Evolutionary conservation across 768 basidiomycete genomes (phyloP).

Genomic region (Boletus eberwhitei): DNA sequence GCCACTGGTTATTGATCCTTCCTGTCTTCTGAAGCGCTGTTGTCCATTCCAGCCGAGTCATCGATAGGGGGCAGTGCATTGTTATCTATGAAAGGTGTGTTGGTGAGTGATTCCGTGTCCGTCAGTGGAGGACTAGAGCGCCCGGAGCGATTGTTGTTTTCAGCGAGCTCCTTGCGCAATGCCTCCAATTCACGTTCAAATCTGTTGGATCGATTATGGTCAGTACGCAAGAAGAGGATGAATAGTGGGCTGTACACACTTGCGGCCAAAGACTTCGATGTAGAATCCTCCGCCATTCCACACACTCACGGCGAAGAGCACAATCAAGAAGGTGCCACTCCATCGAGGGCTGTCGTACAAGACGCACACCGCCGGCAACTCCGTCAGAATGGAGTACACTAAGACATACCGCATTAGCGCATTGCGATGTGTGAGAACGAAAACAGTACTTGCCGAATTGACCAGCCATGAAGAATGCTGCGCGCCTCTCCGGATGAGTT

Average conservation of each 20-base stretch:
- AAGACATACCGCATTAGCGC: conserved; percentile 6
- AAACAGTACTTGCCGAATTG: conserved; percentile 61
- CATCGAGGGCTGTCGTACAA: conserved; percentile 78
- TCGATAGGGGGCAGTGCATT: conserved; percentile 19
- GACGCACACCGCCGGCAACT: conserved; percentile 78
- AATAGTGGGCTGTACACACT: conserved; percentile 51
- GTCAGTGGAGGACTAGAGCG: conserved; percentile 50
- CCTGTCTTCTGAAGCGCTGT: conserved; percentile 11
- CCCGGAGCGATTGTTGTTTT: conserved; percentile 54
- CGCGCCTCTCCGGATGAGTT: conserved; percentile 60
- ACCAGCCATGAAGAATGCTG: conserved; percentile 75
- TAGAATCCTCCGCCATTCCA: conserved; percentile 98
- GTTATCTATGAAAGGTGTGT: conserved; percentile 32
- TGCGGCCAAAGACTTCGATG: conserved; percentile 95
- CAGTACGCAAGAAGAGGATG: neutral
- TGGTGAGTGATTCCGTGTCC: conserved; percentile 39
- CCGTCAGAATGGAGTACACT: conserved; percentile 86
- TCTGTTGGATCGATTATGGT: conserved; percentile 38
- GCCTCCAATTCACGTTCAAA: conserved; percentile 92
- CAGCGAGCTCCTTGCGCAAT: conserved; percentile 85
- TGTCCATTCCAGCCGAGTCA: conserved; percentile 15
- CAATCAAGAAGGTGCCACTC: conserved; percentile 73
- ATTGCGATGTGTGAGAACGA: neutral
- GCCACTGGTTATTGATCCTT: conserved; percentile 30
- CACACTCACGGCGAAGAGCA: conserved; percentile 81